Percentiles rank a stretch among this genome's conserved stretches.
Conservation (phyloP, 768 basidiomycete genomes). For the Kondoa malvinella region DNA sequence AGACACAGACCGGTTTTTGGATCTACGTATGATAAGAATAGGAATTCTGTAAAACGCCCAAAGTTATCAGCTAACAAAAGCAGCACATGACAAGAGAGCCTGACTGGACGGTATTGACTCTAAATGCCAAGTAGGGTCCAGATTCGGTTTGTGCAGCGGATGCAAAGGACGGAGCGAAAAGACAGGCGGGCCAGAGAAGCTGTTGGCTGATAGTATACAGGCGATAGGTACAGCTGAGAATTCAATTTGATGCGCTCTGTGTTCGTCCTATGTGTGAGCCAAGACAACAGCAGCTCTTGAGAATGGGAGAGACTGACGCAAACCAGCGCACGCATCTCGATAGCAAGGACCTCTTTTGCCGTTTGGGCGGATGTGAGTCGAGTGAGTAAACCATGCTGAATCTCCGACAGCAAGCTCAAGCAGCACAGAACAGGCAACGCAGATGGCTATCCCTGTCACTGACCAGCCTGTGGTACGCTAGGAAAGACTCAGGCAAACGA, state of each 20-base stretch:
- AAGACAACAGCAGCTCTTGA: not conserved
- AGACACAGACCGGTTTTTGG: slow-evolving; percentile 11
- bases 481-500: too few species aligned
- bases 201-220: slow-evolving; percentile 3
- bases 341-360: not conserved
- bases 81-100: not conserved
- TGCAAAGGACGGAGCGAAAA: slow-evolving; percentile 1
- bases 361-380: not conserved
- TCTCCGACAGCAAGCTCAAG: too few species aligned
- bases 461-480: too few species aligned
- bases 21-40: slow-evolving; percentile 3
- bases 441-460: too few species aligned
- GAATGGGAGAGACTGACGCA: not conserved
- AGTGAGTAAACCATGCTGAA: not conserved
- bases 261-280: not conserved
- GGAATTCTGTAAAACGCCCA: slow-evolving; percentile 12
- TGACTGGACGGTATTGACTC: slow-evolving; percentile 4
- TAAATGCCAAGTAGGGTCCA: slow-evolving; percentile 8
- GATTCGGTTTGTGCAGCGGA: slow-evolving; percentile 4
- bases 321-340: not conserved
- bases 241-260: slow-evolving; percentile 4
- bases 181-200: not conserved
- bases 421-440: too few species aligned
- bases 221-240: slow-evolving; percentile 9
- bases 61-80: slow-evolving; percentile 11